A percentile compares a stretch with the other conserved stretches of the same genome.
phyloP scores from a whole-genome alignment of 2,329 filamentous ascomycete species.

The Pseudopyricularia cyperi region DNA sequence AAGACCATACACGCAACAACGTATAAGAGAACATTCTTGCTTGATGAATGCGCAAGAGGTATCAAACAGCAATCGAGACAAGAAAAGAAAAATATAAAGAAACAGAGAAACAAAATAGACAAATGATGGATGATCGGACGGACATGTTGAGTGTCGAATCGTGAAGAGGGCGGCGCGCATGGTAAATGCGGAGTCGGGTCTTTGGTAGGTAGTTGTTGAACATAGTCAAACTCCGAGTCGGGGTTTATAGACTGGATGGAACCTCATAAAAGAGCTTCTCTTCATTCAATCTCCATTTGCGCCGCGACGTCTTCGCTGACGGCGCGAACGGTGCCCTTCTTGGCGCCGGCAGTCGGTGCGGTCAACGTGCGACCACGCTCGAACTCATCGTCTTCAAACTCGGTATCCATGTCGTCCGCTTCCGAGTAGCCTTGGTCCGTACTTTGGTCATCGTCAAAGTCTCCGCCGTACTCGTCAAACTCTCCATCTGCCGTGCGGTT shows the following conservation, averaged over 20 bases:
- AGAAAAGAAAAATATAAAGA: slow-evolving; percentile 1
- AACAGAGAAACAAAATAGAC: not conserved
- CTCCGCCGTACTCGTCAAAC: slow-evolving; percentile 34
- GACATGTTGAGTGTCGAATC: not conserved
- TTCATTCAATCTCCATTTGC: slow-evolving; percentile 45
- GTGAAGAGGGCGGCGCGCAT: not conserved
- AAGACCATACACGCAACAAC: slow-evolving; percentile 1
- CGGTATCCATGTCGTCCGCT: slow-evolving; percentile 25
- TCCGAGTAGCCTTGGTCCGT: slow-evolving; percentile 20
- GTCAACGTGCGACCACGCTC: slow-evolving; percentile 4
- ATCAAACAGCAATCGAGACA: not conserved
- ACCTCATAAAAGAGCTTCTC: not conserved
- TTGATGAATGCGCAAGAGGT: not conserved
- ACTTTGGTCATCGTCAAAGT: slow-evolving; percentile 32
- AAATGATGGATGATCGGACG: not conserved
- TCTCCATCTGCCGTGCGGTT: slow-evolving; percentile 46
- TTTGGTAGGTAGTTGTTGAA: not conserved
- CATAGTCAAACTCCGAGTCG: not conserved
- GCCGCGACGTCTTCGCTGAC: slow-evolving; percentile 51
- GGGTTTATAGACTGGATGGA: not conserved
- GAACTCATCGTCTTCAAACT: slow-evolving; percentile 17
- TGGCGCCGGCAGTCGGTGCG: slow-evolving; percentile 4
- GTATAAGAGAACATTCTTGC: not conserved
- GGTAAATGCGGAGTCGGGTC: no score
- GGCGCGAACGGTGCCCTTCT: slow-evolving; percentile 32